Percentiles rank a stretch among this genome's conserved stretches.
These are phyloP conservation scores for Rhodotorula kratochvilovae DNA, from an alignment of 768 basidiomycete species.

Conservation along the genomic window DNA sequence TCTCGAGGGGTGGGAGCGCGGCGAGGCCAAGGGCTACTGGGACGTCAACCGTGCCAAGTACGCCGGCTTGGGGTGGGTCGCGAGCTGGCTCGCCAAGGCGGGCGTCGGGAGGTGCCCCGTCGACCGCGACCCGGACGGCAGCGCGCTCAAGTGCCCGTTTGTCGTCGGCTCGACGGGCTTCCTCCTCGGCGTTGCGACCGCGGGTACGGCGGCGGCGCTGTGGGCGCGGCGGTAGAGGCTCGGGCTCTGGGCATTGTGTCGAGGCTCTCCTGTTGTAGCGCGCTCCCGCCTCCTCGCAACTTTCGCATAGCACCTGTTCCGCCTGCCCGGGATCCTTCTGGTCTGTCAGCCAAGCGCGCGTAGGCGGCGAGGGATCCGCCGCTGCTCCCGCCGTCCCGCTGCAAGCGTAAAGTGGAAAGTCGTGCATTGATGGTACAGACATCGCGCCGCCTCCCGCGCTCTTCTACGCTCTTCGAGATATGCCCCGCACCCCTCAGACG, in stretches of 20 bases:
- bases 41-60: slow-evolving; percentile 27
- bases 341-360: too few species aligned
- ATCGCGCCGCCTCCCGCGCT: background rate
- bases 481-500: background rate
- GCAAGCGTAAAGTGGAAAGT: too few species aligned
- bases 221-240: background rate
- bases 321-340: too few species aligned
- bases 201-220: background rate
- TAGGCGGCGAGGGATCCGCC: too few species aligned
- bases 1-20: slow-evolving; percentile 79
- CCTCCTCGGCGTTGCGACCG: slow-evolving; percentile 8
- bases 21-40: slow-evolving; percentile 45
- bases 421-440: background rate
- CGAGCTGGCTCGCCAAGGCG: background rate
- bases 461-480: background rate
- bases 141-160: slow-evolving; percentile 28
- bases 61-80: slow-evolving; percentile 2
- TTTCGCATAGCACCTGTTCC: too few species aligned
- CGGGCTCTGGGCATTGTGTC: background rate
- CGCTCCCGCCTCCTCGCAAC: too few species aligned
- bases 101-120: slow-evolving; percentile 24
- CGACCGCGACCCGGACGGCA: slow-evolving; percentile 21
- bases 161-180: slow-evolving; percentile 19
- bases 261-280: background rate
- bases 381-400: too few species aligned